phyloP scores from a whole-genome alignment of 768 basidiomycete genomes.

The Suillus cothurnatus region DNA sequence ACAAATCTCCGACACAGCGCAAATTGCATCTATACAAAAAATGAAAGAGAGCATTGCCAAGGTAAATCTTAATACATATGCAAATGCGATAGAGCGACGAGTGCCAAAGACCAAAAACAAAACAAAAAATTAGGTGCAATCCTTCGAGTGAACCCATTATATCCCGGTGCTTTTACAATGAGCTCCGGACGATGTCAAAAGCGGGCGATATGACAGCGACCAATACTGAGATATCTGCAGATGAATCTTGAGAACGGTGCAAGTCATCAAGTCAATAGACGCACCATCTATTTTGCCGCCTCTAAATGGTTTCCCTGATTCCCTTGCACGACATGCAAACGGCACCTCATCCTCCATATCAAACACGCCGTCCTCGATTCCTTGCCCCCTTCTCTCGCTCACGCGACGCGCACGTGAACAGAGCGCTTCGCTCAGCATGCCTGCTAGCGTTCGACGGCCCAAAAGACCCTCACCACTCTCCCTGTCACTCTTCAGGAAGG shows the following conservation, averaged over 20 bases:
- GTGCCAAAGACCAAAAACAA: not conserved
- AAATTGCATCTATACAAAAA: not conserved
- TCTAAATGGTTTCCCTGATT: constrained; percentile 68
- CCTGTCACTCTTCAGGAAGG: constrained; percentile 31
- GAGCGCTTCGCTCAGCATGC: constrained; percentile 76
- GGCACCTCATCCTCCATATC: constrained; percentile 60
- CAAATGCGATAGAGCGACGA: not conserved
- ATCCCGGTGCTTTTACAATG: not conserved
- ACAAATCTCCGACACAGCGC: not conserved
- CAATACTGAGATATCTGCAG: constrained; percentile 63
- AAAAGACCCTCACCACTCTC: constrained; percentile 32
- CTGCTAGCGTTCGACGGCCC: constrained; percentile 57
- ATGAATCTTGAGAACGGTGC: constrained; percentile 7
- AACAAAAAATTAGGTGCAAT: not conserved
- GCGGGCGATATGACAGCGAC: constrained; percentile 65
- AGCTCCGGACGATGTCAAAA: constrained; percentile 24
- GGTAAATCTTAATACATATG: not conserved
- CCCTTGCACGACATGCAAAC: constrained; percentile 80
- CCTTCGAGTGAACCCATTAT: not conserved
- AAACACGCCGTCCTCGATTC: constrained; percentile 24
- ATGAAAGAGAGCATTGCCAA: not conserved
- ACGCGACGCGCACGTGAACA: constrained; percentile 77
- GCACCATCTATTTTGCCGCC: constrained; percentile 90
- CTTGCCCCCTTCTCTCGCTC: constrained; percentile 48
- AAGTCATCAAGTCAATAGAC: not conserved